A percentile compares a stretch with the other conserved stretches of the same genome.
Conservation (phyloP, 148 eudicot genomes). For the Camellia lanceoleosa region DNA sequence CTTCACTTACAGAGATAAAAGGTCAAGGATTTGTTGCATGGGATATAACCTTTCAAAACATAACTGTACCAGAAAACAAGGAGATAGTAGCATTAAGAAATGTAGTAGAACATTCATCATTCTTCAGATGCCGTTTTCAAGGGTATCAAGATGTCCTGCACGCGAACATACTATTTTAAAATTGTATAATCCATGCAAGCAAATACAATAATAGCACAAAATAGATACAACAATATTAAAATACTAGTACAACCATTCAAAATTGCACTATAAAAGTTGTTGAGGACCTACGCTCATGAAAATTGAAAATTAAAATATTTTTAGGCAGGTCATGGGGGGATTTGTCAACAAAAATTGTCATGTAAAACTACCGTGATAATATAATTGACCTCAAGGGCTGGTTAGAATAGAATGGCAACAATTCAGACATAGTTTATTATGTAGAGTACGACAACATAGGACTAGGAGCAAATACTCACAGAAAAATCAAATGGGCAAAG, state of each 20-base stretch:
- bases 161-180: conserved; percentile 29
- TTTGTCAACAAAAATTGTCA: conserved; percentile 30
- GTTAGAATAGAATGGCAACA: conserved; percentile 29
- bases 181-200: conserved; percentile 32
- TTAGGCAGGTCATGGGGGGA: conserved; percentile 43
- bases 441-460: conserved; percentile 36
- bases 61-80: background rate
- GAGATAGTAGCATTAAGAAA: background rate
- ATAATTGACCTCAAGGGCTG: conserved; percentile 33
- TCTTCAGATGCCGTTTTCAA: background rate
- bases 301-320: conserved; percentile 27
- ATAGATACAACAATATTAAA: background rate
- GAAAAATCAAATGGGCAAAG: conserved; percentile 24
- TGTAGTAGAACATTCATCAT: background rate
- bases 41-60: background rate
- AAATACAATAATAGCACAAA: conserved; percentile 29
- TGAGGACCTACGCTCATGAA: conserved; percentile 13
- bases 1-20: background rate
- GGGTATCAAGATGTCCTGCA: conserved; percentile 13
- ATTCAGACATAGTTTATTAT: conserved; percentile 21
- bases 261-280: conserved; percentile 33
- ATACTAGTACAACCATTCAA: conserved; percentile 39
- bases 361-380: conserved; percentile 32
- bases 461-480: conserved; percentile 11
- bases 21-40: background rate